phyloP scores from a whole-genome alignment of 345 rosid genomes.

The Aethionema arabicum region DNA sequence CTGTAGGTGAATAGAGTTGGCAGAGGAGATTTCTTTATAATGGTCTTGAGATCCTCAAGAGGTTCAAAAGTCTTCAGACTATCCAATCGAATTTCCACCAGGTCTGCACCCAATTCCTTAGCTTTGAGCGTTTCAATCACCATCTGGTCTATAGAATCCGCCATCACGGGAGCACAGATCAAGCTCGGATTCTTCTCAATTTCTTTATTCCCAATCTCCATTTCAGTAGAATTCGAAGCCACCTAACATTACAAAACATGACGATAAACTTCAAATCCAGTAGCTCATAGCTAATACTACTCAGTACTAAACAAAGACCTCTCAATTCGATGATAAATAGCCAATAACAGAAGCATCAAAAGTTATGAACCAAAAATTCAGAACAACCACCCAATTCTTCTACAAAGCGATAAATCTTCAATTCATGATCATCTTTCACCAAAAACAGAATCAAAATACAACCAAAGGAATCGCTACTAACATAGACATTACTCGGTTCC shows the following conservation, averaged over 20 bases:
- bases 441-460: neutral
- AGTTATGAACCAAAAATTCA: neutral
- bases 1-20: slow-evolving; percentile 92
- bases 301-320: slow-evolving; percentile 7
- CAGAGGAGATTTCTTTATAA: slow-evolving; percentile 58
- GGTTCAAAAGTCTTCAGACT: slow-evolving; percentile 53
- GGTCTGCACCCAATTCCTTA: slow-evolving; percentile 66
- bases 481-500: slow-evolving; percentile 31
- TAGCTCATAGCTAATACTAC: slow-evolving; percentile 16
- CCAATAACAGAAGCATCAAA: neutral
- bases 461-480: slow-evolving; percentile 5
- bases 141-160: slow-evolving; percentile 62
- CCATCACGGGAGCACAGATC: slow-evolving; percentile 82
- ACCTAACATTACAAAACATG: slow-evolving; percentile 34
- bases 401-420: neutral
- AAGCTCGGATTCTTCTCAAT: slow-evolving; percentile 55
- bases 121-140: slow-evolving; percentile 49
- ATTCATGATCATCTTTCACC: neutral
- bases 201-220: slow-evolving; percentile 36
- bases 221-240: slow-evolving; percentile 39
- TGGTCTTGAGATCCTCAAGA: slow-evolving; percentile 42
- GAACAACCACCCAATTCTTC: neutral
- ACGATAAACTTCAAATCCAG: neutral
- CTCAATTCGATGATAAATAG: neutral
- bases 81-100: slow-evolving; percentile 86